These are phyloP conservation scores for Parietichytrium sp. DNA, from an alignment of 108 stramenopile genomes.

Conservation along the genomic window DNA sequence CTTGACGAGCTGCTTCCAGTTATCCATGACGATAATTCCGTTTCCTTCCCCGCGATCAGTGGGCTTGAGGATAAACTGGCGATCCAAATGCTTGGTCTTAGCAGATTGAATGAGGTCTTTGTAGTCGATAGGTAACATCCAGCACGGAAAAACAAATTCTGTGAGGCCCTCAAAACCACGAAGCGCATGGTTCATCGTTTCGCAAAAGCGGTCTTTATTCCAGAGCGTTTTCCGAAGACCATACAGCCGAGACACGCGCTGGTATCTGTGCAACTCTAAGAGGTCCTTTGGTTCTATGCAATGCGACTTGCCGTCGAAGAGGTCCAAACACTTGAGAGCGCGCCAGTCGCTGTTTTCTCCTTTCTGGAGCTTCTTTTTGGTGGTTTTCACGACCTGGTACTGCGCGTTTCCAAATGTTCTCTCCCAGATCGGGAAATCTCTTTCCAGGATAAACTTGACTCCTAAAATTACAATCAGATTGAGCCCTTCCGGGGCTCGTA, in stretches of 20 bases:
- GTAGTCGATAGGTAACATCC: constrained; percentile 9
- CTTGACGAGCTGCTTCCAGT: neutral
- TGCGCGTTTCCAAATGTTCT: neutral
- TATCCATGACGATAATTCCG: neutral
- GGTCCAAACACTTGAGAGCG: constrained; percentile 26
- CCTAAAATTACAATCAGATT: neutral
- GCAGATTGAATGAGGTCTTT: neutral
- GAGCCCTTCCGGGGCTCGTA: neutral
- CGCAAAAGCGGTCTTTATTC: constrained; percentile 3
- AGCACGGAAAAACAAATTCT: constrained; percentile 29
- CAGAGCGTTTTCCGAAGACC: constrained; percentile 2
- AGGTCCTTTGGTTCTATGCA: constrained; percentile 14
- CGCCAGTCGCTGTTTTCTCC: neutral
- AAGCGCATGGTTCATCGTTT: neutral
- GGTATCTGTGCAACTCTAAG: neutral
- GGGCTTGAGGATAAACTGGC: constrained; percentile 30
- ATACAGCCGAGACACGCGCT: neutral
- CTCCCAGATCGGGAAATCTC: constrained; percentile 34
- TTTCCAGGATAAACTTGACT: neutral
- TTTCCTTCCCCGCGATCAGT: constrained; percentile 1
- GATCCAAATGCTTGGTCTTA: neutral
- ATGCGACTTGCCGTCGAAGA: constrained; percentile 2
- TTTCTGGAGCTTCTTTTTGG: constrained; percentile 1
- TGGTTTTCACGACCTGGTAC: neutral
- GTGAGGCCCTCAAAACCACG: neutral